A percentile compares a stretch with the other conserved stretches of the same genome.
phyloP scores from a whole-genome alignment of 2,329 filamentous ascomycete species.

The Epichloe scottii region DNA sequence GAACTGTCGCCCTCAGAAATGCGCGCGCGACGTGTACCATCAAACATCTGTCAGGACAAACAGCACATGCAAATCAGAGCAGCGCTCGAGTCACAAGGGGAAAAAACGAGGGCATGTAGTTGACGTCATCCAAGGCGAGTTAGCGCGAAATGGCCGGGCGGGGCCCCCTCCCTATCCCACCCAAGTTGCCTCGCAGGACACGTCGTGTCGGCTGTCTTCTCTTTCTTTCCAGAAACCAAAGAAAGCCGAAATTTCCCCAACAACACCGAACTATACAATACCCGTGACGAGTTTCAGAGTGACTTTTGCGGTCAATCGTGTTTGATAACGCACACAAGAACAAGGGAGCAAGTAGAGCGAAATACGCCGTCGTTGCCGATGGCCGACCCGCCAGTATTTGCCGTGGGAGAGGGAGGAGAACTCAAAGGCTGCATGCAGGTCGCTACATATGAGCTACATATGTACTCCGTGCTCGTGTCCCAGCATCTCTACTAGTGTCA shows the following conservation, averaged over 20 bases:
- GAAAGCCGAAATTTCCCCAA: neutral
- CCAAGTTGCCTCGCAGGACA: neutral
- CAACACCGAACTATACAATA: neutral
- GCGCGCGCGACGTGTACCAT: too few relatives aligned
- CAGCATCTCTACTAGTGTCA: neutral
- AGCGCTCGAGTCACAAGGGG: too few relatives aligned
- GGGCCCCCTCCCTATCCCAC: neutral
- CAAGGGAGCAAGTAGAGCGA: too few relatives aligned
- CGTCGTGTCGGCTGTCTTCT: neutral
- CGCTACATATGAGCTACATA: too few relatives aligned
- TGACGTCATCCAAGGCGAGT: constrained; percentile 4
- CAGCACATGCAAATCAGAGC: too few relatives aligned
- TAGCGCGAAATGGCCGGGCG: constrained; percentile 1
- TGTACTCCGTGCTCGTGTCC: too few relatives aligned
- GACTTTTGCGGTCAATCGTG: too few relatives aligned
- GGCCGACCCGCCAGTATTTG: too few relatives aligned
- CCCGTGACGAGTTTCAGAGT: too few relatives aligned
- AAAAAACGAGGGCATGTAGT: neutral
- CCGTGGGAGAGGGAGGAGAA: neutral
- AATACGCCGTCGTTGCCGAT: too few relatives aligned
- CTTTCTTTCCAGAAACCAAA: neutral
- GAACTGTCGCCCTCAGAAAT: neutral
- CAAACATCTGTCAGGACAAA: too few relatives aligned
- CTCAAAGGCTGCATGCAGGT: neutral
- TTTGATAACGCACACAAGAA: too few relatives aligned